Evolutionary conservation across 2,329 filamentous ascomycete species (phyloP), one percentile per base, ranked within the genome.

Genomic region (Amylocarpus encephaloides): DNA sequence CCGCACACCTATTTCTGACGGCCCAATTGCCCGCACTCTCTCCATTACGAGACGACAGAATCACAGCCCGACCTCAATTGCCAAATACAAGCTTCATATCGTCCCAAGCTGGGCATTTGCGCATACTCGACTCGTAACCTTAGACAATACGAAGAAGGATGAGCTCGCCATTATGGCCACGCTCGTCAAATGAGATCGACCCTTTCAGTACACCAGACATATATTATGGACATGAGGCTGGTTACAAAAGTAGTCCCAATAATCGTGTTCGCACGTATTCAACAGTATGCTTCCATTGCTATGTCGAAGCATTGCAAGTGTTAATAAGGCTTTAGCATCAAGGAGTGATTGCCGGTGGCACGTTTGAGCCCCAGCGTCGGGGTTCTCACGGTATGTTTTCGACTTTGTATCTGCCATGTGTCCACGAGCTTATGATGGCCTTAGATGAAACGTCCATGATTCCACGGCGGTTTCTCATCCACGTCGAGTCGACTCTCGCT

Each of bases 401-500:
- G 11, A 19, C 30, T 9, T 30, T 33, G 9, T 15, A 15, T 7
- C 13, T 10, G 34, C 6, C 19, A n/a, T 34, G 11, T 18, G 18
- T 42, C n/a, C 29, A 5, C 29, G 34, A 30, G 34, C 43, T 47
- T 10, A 46, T 46, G 33, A 30, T 41, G 30, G 9, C 10, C 30
- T 10, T 64, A 93, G 91, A 95, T 73, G 89, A 91, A 67, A 73
- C 75, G 43, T 79, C 82, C 32, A 73, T 80, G 44, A 74, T 80
- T 43, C 80, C 86, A 50, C 86, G 88, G 54, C 85, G 85, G 59
- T 95, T 95, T 69, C 77, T 95, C 34, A 83, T 97, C 66, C 80
- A 93, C 61, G 91, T 97, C 62, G 86, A 95, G 43, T 75, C 81
- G 18, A 96, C 91, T 0, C 77, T 95, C 50, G 78, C 90, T 64